Conservation (phyloP, 1,284 basidiomycete species). For the Exobasidium cylindrosporum region DNA sequence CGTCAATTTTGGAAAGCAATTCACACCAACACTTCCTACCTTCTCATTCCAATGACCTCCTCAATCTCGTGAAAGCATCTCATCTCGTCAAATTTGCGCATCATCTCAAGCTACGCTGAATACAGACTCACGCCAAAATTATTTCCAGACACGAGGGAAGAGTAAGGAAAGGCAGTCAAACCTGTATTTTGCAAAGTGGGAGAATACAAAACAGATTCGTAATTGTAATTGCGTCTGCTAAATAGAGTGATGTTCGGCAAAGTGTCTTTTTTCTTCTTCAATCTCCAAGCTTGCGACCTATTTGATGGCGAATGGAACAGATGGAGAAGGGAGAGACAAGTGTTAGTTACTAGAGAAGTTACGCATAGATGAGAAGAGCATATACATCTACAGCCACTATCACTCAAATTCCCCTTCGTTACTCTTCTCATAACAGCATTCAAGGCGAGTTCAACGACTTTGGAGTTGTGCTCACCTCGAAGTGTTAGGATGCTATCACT, state of each 20-base stretch:
- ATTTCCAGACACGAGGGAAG: too few species aligned
- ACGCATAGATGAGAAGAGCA: neutral
- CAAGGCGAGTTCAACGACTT: neutral
- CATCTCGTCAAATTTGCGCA: too few species aligned
- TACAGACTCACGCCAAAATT: too few species aligned
- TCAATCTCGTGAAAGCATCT: too few species aligned
- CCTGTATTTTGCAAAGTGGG: too few species aligned
- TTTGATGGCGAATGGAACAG: neutral
- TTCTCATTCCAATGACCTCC: neutral
- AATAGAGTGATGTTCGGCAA: neutral
- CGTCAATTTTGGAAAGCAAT: neutral
- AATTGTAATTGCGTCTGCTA: neutral
- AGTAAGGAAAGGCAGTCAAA: too few species aligned
- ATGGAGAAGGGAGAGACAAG: neutral
- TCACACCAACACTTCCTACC: neutral
- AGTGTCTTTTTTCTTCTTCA: constrained; percentile 6
- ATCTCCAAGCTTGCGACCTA: neutral
- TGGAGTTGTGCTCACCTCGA: neutral
- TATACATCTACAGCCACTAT: neutral
- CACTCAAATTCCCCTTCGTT: neutral
- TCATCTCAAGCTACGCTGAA: too few species aligned
- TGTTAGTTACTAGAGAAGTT: neutral
- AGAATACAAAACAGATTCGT: neutral
- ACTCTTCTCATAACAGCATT: too few species aligned
- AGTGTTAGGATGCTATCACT: neutral